phyloP scores from a whole-genome alignment of 768 basidiomycete species.

The Lactarius pseudohatsudake region DNA sequence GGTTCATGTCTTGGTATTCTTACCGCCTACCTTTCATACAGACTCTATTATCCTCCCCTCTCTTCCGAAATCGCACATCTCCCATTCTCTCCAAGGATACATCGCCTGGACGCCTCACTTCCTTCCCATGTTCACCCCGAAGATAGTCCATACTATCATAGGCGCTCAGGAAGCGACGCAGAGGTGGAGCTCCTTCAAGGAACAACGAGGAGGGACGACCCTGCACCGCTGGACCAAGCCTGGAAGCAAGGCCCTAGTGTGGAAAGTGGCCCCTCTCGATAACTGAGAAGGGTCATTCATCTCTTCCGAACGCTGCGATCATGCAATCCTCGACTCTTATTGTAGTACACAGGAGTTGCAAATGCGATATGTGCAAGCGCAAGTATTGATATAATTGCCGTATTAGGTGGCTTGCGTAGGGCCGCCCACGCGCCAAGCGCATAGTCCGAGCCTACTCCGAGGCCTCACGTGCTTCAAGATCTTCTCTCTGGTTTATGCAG shows the following conservation, averaged over 20 bases:
- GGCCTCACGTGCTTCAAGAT: no score
- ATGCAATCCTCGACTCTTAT: neutral
- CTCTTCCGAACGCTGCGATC: neutral
- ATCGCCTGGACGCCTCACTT: conserved; percentile 44
- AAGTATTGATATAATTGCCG: neutral
- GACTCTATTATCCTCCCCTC: conserved; percentile 84
- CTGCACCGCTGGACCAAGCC: conserved; percentile 24
- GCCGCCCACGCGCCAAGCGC: neutral
- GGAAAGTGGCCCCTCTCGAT: neutral
- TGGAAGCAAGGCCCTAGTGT: conserved; percentile 23
- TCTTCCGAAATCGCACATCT: conserved; percentile 58
- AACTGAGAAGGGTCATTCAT: neutral
- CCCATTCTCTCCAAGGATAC: conserved; percentile 70
- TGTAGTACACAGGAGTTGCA: neutral
- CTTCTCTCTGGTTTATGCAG: no score
- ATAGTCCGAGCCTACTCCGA: neutral
- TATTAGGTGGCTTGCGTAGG: neutral
- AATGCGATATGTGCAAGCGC: neutral
- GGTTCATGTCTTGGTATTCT: conserved; percentile 74
- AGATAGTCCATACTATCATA: neutral
- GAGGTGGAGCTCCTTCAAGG: conserved; percentile 28
- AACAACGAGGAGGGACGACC: conserved; percentile 38
- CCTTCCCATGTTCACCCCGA: conserved; percentile 38
- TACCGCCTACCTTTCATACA: conserved; percentile 73
- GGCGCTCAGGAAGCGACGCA: conserved; percentile 23